Evolutionary conservation across 306 rosid species (phyloP), one percentile per base, ranked within the genome.

Genomic region (Quercus agrifolia): DNA sequence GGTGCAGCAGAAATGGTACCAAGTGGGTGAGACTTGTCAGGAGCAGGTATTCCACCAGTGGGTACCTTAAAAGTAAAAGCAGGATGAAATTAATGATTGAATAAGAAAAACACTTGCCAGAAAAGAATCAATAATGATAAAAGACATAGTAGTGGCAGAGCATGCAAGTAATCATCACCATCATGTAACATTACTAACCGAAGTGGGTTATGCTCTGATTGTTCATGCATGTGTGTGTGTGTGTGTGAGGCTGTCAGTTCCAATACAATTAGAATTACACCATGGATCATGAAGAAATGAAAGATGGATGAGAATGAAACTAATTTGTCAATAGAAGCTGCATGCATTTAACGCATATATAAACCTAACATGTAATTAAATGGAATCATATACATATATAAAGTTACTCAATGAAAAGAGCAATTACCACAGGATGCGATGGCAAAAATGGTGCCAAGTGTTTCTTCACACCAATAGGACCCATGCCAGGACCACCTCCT

Each of bases 401-500:
- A 13, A 52, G 46, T 74, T 73, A 76, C 58, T 46, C 15, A 73
- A 68, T 35, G 6, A 33, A 77, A 77, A 64, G 23, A 74, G 68
- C 25, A 28, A 52, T 78, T 81, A 96, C 99, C 98, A 96, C 99
- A 52, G 99, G 99, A 86, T 96, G 99, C 6, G 99, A 96, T 33
- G 99, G 99, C 86, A 96, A 89, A 82, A 87, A 96, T 66, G 99
- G 99, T 33, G 99, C 99, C 85, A 96, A 87, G 92, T 96, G 99
- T 73, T 93, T 86, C 94, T 96, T 96, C 78, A 96, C 99, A 90
- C 99, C 99, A 85, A 96, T 96, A 59, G 99, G 99, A 85, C 99
- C 99, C 99, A 96, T 96, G 63, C 99, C 99, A 78, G 99, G 99
- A 82, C 99, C 99, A 28, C 99, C 99, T 74, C 99, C 99, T 86